Evolutionary conservation across 495 filamentous ascomycete species (phyloP).

Genomic region (Niebla homalea): DNA sequence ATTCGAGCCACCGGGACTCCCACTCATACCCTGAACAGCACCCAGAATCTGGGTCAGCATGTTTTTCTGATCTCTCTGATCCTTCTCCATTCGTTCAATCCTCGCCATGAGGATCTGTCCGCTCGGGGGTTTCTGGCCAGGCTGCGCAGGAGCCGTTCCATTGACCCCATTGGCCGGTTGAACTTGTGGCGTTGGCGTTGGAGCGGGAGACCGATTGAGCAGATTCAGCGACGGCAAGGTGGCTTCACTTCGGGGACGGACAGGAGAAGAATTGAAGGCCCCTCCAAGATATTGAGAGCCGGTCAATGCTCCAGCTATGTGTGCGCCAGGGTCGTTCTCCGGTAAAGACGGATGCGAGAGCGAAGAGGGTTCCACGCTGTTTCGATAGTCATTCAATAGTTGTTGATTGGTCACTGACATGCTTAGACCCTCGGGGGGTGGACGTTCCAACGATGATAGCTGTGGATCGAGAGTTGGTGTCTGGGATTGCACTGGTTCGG

Average conservation of each 20-base stretch:
- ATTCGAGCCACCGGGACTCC: background rate
- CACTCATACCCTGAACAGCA: slow-evolving; percentile 9
- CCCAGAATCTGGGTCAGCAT: slow-evolving; percentile 19
- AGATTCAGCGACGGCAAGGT: background rate
- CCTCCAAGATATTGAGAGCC: background rate
- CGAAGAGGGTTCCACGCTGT: background rate
- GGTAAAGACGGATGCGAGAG: too few relatives aligned
- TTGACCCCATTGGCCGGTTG: background rate
- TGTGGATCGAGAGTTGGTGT: slow-evolving; percentile 12
- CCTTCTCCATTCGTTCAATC: slow-evolving; percentile 18
- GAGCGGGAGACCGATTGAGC: background rate
- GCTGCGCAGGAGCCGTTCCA: background rate
- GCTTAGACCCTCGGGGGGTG: background rate
- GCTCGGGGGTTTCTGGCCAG: slow-evolving; percentile 1
- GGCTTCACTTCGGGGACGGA: background rate
- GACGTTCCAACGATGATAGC: slow-evolving; percentile 4
- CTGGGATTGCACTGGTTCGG: background rate
- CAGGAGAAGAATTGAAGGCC: background rate
- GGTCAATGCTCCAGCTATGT: too few relatives aligned
- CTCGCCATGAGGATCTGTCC: slow-evolving; percentile 11
- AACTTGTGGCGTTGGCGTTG: background rate
- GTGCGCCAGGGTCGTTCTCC: too few relatives aligned
- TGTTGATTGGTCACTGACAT: background rate
- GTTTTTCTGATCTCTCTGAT: slow-evolving; percentile 15
- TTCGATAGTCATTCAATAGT: background rate